A percentile compares a stretch with the other conserved stretches of the same genome.
These are phyloP conservation scores for Fusarium bactridioides DNA, from an alignment of 2,329 filamentous ascomycete species.

Conservation along the genomic window DNA sequence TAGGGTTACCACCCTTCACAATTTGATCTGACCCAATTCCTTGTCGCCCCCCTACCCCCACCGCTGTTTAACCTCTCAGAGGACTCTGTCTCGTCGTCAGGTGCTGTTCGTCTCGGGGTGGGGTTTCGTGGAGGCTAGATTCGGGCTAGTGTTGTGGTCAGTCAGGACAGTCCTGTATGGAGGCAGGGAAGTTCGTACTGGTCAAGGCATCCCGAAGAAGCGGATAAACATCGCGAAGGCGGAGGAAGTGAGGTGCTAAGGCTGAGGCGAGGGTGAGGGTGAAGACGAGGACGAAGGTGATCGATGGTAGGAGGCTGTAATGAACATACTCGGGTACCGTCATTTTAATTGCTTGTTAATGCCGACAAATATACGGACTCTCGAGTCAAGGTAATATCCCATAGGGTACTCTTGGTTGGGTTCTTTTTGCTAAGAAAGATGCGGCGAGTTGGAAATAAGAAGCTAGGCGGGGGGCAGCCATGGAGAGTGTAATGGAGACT, in stretches of 20 bases:
- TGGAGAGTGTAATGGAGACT: slow-evolving; percentile 46
- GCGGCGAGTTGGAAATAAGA: slow-evolving; percentile 39
- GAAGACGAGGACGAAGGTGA: neutral
- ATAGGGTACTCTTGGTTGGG: neutral
- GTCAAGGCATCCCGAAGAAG: accelerated
- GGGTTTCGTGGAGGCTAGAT: neutral
- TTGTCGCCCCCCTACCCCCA: no score
- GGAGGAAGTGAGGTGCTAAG: neutral
- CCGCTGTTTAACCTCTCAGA: neutral
- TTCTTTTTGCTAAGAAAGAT: slow-evolving; percentile 45
- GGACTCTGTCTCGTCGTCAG: neutral
- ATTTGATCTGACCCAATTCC: no score
- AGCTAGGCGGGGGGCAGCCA: slow-evolving; percentile 25
- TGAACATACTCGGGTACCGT: neutral
- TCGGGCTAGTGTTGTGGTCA: neutral
- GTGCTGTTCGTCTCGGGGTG: neutral
- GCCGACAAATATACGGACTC: accelerated
- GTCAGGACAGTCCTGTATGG: neutral
- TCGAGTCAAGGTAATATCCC: no score
- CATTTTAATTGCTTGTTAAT: no score
- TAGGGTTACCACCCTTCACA: no score
- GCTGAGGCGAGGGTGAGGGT: accelerated
- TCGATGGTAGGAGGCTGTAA: neutral
- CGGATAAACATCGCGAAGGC: neutral
- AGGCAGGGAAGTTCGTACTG: neutral